Percentiles rank a stretch among this genome's conserved stretches.
Evolutionary conservation across 805 yeast species (phyloP).

Genomic region (Candida incommunis): DNA sequence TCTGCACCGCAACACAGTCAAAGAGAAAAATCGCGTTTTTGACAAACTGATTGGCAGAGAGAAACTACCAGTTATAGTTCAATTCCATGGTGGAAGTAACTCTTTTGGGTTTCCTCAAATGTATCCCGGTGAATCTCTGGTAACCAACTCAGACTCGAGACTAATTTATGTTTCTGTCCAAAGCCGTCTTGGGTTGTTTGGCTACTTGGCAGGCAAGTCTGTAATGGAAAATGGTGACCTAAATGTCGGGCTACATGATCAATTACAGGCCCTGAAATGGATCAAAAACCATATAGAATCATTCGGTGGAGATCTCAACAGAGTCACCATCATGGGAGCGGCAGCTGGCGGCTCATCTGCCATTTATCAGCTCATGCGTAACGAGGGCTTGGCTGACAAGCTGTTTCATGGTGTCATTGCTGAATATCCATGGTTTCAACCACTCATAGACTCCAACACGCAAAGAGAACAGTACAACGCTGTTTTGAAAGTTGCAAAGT

Average conservation of each 20-base stretch:
- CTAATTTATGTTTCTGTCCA: slow-evolving; percentile 12
- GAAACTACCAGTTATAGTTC: slow-evolving; percentile 16
- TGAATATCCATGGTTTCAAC: not conserved
- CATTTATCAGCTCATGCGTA: not conserved
- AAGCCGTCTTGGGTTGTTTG: slow-evolving; percentile 11
- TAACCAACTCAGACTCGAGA: slow-evolving; percentile 9
- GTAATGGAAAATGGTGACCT: slow-evolving; percentile 4
- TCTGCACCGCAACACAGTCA: not conserved
- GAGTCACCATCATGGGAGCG: slow-evolving; percentile 20
- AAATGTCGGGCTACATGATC: slow-evolving; percentile 19
- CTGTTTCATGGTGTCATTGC: not conserved
- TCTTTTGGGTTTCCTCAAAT: slow-evolving; percentile 17
- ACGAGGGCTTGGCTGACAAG: not conserved
- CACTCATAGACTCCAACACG: not conserved
- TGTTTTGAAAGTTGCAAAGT: not conserved
- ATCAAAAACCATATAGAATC: slow-evolving; percentile 16
- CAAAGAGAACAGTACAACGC: not conserved
- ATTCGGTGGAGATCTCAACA: slow-evolving; percentile 21
- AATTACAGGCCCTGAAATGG: slow-evolving; percentile 20
- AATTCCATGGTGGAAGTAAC: slow-evolving; percentile 26
- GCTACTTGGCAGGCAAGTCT: slow-evolving; percentile 6
- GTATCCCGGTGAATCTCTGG: slow-evolving; percentile 13
- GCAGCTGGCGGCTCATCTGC: not conserved
- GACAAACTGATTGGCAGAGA: not conserved
- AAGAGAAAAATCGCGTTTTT: not conserved